Conservation (phyloP, 116 monocot species). For the Iris pallida region DNA sequence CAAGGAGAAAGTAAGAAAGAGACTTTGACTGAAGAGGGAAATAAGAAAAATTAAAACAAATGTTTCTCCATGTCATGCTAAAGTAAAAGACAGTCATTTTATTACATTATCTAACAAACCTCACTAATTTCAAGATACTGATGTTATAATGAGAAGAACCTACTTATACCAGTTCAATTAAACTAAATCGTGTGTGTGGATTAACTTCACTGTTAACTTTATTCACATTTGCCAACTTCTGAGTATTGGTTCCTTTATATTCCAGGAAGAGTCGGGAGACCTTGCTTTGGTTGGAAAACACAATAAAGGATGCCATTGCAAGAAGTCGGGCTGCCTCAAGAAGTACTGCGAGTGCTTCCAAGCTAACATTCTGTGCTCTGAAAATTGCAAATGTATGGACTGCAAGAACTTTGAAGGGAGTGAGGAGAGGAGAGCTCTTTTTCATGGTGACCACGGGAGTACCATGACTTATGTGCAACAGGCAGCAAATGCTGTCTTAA, state of each 20-base stretch:
- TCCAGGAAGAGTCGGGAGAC: constrained; percentile 31
- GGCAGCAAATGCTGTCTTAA: constrained; percentile 37
- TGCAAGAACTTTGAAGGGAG: constrained; percentile 67
- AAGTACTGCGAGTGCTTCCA: constrained; percentile 67
- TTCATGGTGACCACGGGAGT: constrained; percentile 39
- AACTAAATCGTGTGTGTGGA: too few relatives aligned
- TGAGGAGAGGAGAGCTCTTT: constrained; percentile 48
- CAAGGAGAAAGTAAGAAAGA: too few relatives aligned
- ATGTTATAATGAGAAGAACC: too few relatives aligned
- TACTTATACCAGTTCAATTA: too few relatives aligned
- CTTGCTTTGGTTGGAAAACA: constrained; percentile 50
- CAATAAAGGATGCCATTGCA: constrained; percentile 75
- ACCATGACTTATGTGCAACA: constrained; percentile 40
- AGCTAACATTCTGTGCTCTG: constrained; percentile 62
- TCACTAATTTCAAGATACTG: too few relatives aligned
- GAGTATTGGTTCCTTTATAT: background rate
- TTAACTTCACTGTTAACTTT: background rate
- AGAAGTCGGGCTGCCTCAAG: constrained; percentile 64
- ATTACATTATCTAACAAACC: too few relatives aligned
- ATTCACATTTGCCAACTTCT: background rate
- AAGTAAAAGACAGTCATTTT: too few relatives aligned
- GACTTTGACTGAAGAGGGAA: too few relatives aligned
- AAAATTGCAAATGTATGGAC: constrained; percentile 69
- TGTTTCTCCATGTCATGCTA: too few relatives aligned
- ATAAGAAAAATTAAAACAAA: too few relatives aligned